Evolutionary conservation across 306 rosid genomes (phyloP), one percentile per base, ranked within the genome.

Genomic region (Quillaja saponaria): DNA sequence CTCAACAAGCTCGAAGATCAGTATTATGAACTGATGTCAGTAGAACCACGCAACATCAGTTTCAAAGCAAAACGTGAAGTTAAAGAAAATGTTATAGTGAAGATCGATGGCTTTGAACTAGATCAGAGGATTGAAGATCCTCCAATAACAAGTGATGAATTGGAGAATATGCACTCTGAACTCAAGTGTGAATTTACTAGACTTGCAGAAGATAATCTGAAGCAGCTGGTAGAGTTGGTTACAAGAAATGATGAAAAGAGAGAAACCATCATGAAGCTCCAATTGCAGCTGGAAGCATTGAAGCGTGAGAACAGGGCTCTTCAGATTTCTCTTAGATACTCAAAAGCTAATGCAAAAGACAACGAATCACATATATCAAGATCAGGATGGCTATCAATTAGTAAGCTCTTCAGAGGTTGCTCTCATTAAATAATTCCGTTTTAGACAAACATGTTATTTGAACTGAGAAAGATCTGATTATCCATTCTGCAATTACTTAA

Each of bases 221-320:
- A 72, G 63, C 78, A 75, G 60, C 59, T 71, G 53, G 78, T 60
- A 57, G 72, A 71, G 82, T 72, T 84, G 78, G 73, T 53, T 14
- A 76, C 63, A 42, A 78, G 84, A 84, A 78, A 81, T 33, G 78
- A 78, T 35, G 82, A 81, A 42, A 84, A 80, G 80, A 77, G 82
- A 67, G 82, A 69, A 54, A 77, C 82, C 78, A 80, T 84, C 42
- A 72, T 34, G 71, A 77, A 69, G 49, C 80, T 82, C 65, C 80
- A 70, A 38, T 28, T 45, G 54, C 74, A 76, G 75, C 58, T 81
- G 44, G 79, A 78, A 49, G 58, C 69, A 64, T 63, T 84, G 71
- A 76, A 49, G 76, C 58, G 28, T 4, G 73, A 78, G 73, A 84
- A 76, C 68, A 73, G 53, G 45, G 46, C 67, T 62, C 81, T 76